Base-by-base conservation (phyloP, 768 basidiomycete species). In the Termitomyces sp. region DNA sequence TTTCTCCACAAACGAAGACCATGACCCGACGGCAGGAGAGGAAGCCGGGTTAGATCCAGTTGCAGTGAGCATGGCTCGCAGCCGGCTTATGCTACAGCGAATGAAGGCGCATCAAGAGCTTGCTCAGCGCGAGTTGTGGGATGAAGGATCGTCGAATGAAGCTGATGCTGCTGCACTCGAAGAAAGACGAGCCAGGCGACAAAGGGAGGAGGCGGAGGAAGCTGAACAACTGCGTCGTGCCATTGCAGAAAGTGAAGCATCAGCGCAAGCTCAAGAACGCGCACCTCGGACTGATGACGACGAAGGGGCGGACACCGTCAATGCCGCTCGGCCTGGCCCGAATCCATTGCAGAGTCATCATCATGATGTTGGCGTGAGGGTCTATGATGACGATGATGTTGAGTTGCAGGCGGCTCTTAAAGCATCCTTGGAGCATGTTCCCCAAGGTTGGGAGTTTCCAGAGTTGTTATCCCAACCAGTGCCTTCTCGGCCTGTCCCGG, bases 341-440 rank as follows among this genome's bases (percentile, higher is more conserved):
- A 25, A 41, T 34, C 35, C 52, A 34, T 56, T 48, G 11, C 52
- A 23, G 17, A 28, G 55, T 52, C 28, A 34, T 27, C 40, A 56
- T 14, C 51, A 41, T 37, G 42, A 59, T 58, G 47, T 57, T 35
- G 59, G 62, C 28, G 58, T 77, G 50, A 72, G 83, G 45, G 81
- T 86, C 39, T 85, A 90, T 61, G 93, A 94, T 59, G 93, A 95
- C 60, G 93, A 94, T 50, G 93, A 96, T 63, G 83, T 81, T 23
- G 87, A 90, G 63, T 72, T 96, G 45, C 94, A 95, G 70, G 93
- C 92, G 11, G 94, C 94, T 5, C 75, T 96, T 47, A 85, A 76
- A 66, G 94, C 91, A 2, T 94, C 92, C 37, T 73, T 95, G 59
- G 87, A 88, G 66, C 73, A 74, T 41, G 67, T 84, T 21, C 85